Conservation (phyloP, 225 moss, liverwort and hornwort genomes). For the Pseudisothecium myosuroides region DNA sequence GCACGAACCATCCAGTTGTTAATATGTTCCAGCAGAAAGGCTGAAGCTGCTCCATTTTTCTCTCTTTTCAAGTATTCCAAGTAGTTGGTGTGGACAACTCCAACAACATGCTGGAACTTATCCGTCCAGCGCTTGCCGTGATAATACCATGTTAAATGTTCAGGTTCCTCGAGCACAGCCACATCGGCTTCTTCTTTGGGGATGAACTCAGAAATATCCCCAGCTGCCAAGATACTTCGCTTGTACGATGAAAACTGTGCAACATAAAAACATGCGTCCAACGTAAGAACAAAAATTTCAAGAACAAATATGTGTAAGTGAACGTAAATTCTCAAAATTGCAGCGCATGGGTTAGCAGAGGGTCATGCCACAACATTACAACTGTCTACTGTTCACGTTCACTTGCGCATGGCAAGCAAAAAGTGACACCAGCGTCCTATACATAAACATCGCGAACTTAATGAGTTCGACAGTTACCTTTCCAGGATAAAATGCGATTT, state of each 20-base stretch:
- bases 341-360: neutral
- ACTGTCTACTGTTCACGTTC: neutral
- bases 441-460: neutral
- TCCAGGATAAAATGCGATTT: constrained; percentile 96
- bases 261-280: neutral
- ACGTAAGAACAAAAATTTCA: neutral
- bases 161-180: constrained; percentile 95
- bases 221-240: constrained; percentile 86
- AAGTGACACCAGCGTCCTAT: neutral
- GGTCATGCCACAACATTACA: neutral
- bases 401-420: neutral
- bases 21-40: constrained; percentile 72
- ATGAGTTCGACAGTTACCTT: constrained; percentile 33
- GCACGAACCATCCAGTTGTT: constrained; percentile 83
- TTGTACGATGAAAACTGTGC: constrained; percentile 79
- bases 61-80: constrained; percentile 87
- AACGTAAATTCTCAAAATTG: neutral
- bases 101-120: constrained; percentile 96
- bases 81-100: constrained; percentile 96
- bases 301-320: neutral
- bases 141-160: constrained; percentile 92
- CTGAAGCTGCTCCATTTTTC: constrained; percentile 61
- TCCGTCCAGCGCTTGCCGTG: constrained; percentile 95
- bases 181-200: constrained; percentile 87
- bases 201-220: constrained; percentile 84